Base-by-base conservation (phyloP, 2,329 filamentous ascomycete species). In the Pestalotiopsis sp. region DNA sequence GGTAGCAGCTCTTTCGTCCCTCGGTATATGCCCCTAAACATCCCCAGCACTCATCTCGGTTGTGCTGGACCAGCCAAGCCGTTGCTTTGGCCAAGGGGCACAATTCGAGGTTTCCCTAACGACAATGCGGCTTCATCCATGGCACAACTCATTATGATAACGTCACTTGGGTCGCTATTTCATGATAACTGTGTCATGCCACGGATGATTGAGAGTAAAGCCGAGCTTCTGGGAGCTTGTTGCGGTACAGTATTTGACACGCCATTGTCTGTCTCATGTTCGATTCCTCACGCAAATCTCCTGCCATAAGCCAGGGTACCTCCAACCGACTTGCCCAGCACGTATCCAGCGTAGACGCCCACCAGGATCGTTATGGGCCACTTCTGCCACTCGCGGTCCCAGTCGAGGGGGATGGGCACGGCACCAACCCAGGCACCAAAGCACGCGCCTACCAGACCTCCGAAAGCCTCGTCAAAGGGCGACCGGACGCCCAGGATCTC, bases 371-470 rank as follows among this genome's bases (percentile, higher is more conserved):
- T 99, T 62, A 98, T 91, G 0, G 96, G 96, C 93, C 95, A 99
- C 80, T 92, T 93, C 87, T 99, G 96, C 96, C 96, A 99, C 74
- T 97, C 94, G n/a, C 96, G 90, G 79, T 99, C 96, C 95, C 95
- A 98, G 79, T 99, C 96, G 73, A 99, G 84, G 2, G 96, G 96
- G 74, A 99, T 98, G 0, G 97, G 96, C 66, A 98, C 90, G 7
- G 96, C 96, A 3, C 96, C 96, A 57, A 97, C 83, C 96, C 96
- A 98, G 56, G 93, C 94, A 5, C 96, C 96, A 1, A 95, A 75
- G 31, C 92, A 83, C 0, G 90, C 90, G 4, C 96, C 96, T n/a
- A 95, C 80, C 11, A 93, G 86, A 1, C 90, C 93, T 2, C 94
- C 95, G 81, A 94, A 96, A 0, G 93, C 89, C 77, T 95, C 92